Base-by-base conservation (phyloP, 352 stramenopile genomes). In the Phytopythium kandeliae region DNA sequence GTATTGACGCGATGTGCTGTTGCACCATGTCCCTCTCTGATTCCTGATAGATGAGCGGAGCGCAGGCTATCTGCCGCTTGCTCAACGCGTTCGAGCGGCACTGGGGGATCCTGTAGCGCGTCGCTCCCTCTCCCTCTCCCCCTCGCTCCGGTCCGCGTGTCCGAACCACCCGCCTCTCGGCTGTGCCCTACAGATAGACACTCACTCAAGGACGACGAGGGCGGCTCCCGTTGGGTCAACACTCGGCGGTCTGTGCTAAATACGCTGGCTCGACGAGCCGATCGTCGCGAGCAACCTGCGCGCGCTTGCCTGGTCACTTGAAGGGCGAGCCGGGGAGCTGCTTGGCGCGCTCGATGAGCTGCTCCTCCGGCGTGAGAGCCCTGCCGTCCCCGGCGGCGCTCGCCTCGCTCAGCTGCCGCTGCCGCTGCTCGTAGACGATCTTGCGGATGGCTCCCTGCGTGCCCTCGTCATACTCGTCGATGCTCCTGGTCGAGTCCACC, bases 391-490 rank as follows among this genome's bases (percentile, higher is more conserved):
- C 19, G 10, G 17, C 22, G 7, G 12, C 40, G 4, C 8, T 97
- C n/a, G 95, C 82, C 19, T 87, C 65, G 9, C 93, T 91, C 55
- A 92, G 63, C 10, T 96, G 92, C 62, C 97, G 96, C 67, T 99
- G 96, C 36, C 89, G 76, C 65, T 97, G 86, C 52, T 96, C 83
- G 51, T 91, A 92, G 49, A 99, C 98, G 78, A 98, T 98, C 63
- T 99, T 99, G 62, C 98, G 96, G 41, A 99, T 98, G 10, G 97
- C 98, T 35, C 97, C 90, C 61, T 98, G 79, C 9, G 96, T 99
- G 43, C 96, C 94, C 11, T 86, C 89, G 69, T 99, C 96, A 54
- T 99, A 91, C 67, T 99, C 97, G 30, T 76, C 69, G 47, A 99
- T 98, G 21, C 76, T 92, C 58, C 95, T 96, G 68, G 98, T 97